Evolutionary conservation across 176 grass and related monocot genomes (phyloP).

Genomic region (Carex pumila): DNA sequence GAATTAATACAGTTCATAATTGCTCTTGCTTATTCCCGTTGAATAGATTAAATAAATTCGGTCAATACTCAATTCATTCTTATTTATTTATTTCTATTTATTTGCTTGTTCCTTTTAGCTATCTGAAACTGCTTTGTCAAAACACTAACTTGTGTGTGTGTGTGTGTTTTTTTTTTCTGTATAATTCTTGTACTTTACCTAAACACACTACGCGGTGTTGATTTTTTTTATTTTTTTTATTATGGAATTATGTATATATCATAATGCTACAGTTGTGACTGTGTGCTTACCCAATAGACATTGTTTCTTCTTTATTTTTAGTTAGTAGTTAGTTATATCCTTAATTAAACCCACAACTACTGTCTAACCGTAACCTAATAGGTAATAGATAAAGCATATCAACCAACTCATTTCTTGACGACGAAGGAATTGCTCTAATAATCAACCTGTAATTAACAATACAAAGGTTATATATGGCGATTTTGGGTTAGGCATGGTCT

Average conservation of each 20-base stretch:
- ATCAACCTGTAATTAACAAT: neutral
- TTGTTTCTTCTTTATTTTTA: slow-evolving; percentile 5
- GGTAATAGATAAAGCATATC: neutral
- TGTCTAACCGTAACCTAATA: neutral
- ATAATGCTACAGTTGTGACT: too few species aligned
- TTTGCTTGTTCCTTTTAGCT: neutral
- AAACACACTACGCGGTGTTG: neutral
- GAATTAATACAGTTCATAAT: neutral
- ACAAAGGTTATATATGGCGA: neutral
- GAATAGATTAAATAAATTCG: neutral
- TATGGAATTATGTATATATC: neutral
- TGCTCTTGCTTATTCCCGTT: neutral
- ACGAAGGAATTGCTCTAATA: neutral
- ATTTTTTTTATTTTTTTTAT: neutral
- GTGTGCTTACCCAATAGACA: neutral
- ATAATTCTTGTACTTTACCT: too few species aligned
- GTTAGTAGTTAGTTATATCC: neutral
- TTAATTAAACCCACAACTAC: neutral
- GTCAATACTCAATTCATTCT: neutral
- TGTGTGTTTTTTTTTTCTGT: neutral
- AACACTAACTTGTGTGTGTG: neutral
- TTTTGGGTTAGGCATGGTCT: neutral
- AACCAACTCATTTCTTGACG: neutral
- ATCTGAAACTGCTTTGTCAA: neutral
- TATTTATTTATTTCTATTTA: neutral